These are phyloP conservation scores for Trebouxia gelatinosa DNA, from an alignment of 163 green algal species.

Conservation along the genomic window DNA sequence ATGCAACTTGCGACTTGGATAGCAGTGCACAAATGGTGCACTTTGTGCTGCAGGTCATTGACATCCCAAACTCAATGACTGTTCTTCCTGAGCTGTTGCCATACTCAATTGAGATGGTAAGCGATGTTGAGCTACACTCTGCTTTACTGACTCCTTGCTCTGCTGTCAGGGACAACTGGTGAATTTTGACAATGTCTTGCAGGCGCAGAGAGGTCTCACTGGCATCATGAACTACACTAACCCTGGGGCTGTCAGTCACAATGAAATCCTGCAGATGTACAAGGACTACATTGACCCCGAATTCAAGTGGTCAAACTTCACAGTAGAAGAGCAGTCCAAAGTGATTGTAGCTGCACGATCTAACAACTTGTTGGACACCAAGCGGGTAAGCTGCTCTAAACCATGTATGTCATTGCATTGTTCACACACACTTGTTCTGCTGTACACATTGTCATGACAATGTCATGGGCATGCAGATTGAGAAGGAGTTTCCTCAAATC, in stretches of 20 bases:
- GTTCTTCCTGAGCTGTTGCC: constrained; percentile 96
- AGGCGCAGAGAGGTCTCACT: constrained; percentile 83
- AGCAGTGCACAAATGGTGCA: not conserved
- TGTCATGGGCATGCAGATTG: too few species aligned
- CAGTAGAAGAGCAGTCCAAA: constrained; percentile 95
- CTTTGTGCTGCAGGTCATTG: constrained; percentile 62
- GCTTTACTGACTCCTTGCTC: not conserved
- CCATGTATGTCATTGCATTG: not conserved
- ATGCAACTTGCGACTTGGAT: not conserved
- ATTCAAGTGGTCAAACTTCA: constrained; percentile 95
- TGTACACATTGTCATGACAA: not conserved
- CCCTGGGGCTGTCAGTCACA: constrained; percentile 94
- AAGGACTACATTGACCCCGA: constrained; percentile 93
- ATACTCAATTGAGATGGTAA: constrained; percentile 84
- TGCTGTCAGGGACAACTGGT: not conserved
- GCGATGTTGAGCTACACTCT: constrained; percentile 18
- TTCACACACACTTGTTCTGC: too few species aligned
- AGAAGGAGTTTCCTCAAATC: constrained; percentile 89
- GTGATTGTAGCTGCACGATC: constrained; percentile 94
- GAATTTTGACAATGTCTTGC: constrained; percentile 1
- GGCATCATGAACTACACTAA: constrained; percentile 99
- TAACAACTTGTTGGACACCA: constrained; percentile 96
- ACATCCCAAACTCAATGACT: constrained; percentile 99
- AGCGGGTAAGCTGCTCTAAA: constrained; percentile 55
- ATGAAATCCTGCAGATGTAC: constrained; percentile 95